A percentile compares a stretch with the other conserved stretches of the same genome.
Evolutionary conservation across 2,329 filamentous ascomycete genomes (phyloP).

Genomic region (Calonectria pseudoreteaudii): DNA sequence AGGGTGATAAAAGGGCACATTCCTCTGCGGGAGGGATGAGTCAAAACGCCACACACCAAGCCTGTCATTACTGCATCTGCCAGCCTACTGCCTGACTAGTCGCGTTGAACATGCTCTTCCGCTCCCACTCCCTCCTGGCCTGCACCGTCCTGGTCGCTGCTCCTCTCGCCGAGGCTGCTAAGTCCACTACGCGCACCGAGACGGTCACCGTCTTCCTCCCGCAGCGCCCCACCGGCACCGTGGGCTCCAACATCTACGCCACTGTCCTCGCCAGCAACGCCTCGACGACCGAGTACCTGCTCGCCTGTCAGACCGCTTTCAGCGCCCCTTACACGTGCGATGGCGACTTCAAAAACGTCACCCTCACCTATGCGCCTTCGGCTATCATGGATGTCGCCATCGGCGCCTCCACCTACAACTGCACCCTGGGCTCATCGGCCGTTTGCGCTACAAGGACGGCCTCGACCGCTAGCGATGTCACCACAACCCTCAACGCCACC

Average conservation of each 20-base stretch:
- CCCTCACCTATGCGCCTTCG: slow-evolving; percentile 30
- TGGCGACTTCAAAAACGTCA: slow-evolving; percentile 35
- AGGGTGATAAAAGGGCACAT: too few species aligned
- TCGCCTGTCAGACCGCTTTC: slow-evolving; percentile 38
- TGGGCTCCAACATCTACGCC: slow-evolving; percentile 35
- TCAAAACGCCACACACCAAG: too few species aligned
- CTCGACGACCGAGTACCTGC: slow-evolving; percentile 37
- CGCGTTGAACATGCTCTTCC: too few species aligned
- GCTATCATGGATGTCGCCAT: slow-evolving; percentile 28
- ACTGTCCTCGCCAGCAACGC: slow-evolving; percentile 34
- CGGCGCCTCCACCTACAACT: slow-evolving; percentile 34
- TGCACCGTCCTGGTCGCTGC: neutral
- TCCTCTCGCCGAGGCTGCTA: neutral
- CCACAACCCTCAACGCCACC: slow-evolving; percentile 23
- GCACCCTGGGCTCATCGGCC: slow-evolving; percentile 21
- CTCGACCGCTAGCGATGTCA: neutral
- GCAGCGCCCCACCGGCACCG: slow-evolving; percentile 25
- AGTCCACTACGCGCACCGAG: slow-evolving; percentile 21
- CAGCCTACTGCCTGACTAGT: too few species aligned
- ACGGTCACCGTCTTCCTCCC: slow-evolving; percentile 36
- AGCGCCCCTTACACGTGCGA: slow-evolving; percentile 29
- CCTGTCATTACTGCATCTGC: too few species aligned
- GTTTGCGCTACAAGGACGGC: slow-evolving; percentile 27
- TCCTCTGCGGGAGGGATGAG: too few species aligned
- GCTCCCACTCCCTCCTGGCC: neutral